These are phyloP conservation scores for Coniochaeta prunicola DNA, from an alignment of 2,329 filamentous ascomycete genomes.

Conservation along the genomic window DNA sequence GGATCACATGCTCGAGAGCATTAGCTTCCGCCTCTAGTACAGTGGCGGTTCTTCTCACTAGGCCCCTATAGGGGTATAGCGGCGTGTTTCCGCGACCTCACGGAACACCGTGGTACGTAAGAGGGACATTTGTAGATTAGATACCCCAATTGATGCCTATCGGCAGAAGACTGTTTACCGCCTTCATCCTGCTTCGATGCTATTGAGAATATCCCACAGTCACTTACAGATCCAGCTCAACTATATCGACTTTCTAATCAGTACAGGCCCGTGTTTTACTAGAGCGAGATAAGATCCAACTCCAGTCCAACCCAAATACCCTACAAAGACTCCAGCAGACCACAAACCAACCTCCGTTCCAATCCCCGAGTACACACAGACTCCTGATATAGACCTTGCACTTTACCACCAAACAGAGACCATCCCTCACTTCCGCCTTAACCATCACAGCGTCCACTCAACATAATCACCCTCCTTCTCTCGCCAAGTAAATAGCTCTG, in stretches of 20 bases:
- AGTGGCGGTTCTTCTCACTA: background rate
- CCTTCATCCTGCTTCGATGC: too few species aligned
- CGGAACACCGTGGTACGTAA: background rate
- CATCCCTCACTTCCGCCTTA: background rate
- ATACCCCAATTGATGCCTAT: slow-evolving; percentile 11
- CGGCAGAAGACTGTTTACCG: background rate
- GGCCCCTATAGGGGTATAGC: background rate
- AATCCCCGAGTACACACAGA: background rate
- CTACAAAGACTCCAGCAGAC: background rate
- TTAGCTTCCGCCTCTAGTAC: background rate
- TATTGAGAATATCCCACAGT: background rate
- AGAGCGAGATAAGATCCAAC: background rate
- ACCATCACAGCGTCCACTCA: background rate
- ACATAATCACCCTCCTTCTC: background rate
- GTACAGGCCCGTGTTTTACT: too few species aligned
- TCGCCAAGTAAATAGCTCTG: background rate
- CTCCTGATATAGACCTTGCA: background rate
- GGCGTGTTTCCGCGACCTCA: background rate
- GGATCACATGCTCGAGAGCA: background rate
- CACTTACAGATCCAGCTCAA: background rate
- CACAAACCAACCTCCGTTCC: too few species aligned
- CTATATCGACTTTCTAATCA: background rate
- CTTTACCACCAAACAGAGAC: background rate
- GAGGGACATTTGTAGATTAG: slow-evolving; percentile 13
- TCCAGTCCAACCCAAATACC: background rate